Percentiles rank a stretch among this genome's conserved stretches.
phyloP scores from a whole-genome alignment of 1,284 basidiomycete genomes.

The Coniophora puteana region DNA sequence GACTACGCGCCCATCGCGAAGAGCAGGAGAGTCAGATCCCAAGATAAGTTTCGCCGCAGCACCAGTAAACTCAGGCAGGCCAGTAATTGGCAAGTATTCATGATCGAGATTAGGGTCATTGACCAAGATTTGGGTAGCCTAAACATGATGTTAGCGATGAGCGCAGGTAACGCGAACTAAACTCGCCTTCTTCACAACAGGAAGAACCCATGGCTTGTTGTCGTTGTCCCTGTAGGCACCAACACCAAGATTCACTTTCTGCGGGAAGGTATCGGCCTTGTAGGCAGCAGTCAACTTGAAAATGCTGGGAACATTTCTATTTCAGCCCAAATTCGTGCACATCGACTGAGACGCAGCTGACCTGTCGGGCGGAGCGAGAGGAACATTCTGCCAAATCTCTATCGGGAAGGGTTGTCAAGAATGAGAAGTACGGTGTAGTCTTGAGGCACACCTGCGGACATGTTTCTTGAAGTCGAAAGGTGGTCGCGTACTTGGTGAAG shows the following conservation, averaged over 20 bases:
- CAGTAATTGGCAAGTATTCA: slow-evolving; percentile 93
- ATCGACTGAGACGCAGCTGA: slow-evolving; percentile 16
- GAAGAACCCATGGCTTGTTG: slow-evolving; percentile 88
- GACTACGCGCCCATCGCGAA: slow-evolving; percentile 67
- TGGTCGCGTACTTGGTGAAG: slow-evolving; percentile 48
- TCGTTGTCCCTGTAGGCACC: slow-evolving; percentile 88
- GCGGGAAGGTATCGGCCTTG: slow-evolving; percentile 75
- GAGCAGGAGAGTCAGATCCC: slow-evolving; percentile 67
- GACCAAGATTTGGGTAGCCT: slow-evolving; percentile 76
- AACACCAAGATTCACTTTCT: slow-evolving; percentile 92
- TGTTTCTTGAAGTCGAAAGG: slow-evolving; percentile 31
- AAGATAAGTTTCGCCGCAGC: slow-evolving; percentile 84
- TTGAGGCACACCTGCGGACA: slow-evolving; percentile 43
- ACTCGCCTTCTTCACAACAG: slow-evolving; percentile 82
- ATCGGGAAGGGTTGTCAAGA: slow-evolving; percentile 12
- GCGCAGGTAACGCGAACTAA: slow-evolving; percentile 4
- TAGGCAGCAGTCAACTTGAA: slow-evolving; percentile 89
- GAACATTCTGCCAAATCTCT: slow-evolving; percentile 73
- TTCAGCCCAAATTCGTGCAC: slow-evolving; percentile 6
- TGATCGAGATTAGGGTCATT: slow-evolving; percentile 80
- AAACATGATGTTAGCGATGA: slow-evolving; percentile 5
- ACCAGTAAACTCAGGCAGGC: slow-evolving; percentile 76
- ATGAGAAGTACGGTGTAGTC: slow-evolving; percentile 6
- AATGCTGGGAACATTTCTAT: slow-evolving; percentile 51
- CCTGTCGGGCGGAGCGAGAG: slow-evolving; percentile 82